phyloP scores from a whole-genome alignment of 2,329 filamentous ascomycete species.

The Cladosporium sp. region DNA sequence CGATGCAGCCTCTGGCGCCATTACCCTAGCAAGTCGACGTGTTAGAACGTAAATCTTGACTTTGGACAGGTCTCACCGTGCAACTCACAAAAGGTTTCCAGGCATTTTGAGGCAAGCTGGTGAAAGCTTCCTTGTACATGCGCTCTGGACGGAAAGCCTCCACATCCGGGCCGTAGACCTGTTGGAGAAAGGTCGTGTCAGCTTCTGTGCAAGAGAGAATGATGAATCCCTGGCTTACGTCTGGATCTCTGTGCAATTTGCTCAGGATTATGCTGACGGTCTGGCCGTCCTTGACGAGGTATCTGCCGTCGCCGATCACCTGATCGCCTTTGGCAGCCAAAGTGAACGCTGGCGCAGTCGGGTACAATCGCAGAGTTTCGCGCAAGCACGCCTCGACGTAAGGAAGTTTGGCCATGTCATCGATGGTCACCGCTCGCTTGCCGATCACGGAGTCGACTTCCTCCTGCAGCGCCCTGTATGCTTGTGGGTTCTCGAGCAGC shows the following conservation, averaged over 20 bases:
- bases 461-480: conserved; percentile 44
- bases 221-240: neutral
- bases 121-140: conserved; percentile 42
- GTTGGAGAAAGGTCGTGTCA: neutral
- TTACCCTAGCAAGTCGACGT: conserved; percentile 34
- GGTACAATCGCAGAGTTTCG: conserved; percentile 53
- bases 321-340: conserved; percentile 30
- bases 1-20: conserved; percentile 51
- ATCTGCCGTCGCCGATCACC: conserved; percentile 43
- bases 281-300: conserved; percentile 31
- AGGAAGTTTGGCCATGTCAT: conserved; percentile 48
- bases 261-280: conserved; percentile 30
- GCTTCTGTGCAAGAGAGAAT: too few species aligned
- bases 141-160: conserved; percentile 41
- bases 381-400: conserved; percentile 53
- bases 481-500: conserved; percentile 48
- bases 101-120: conserved; percentile 35
- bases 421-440: conserved; percentile 39
- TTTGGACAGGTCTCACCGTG: neutral
- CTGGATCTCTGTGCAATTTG: conserved; percentile 38
- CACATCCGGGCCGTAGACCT: conserved; percentile 18
- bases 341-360: conserved; percentile 51
- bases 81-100: conserved; percentile 35
- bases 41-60: neutral
- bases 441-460: conserved; percentile 54